Evolutionary conservation across 23 red algal species (phyloP).

Genomic region (Gracilaria caudata): DNA sequence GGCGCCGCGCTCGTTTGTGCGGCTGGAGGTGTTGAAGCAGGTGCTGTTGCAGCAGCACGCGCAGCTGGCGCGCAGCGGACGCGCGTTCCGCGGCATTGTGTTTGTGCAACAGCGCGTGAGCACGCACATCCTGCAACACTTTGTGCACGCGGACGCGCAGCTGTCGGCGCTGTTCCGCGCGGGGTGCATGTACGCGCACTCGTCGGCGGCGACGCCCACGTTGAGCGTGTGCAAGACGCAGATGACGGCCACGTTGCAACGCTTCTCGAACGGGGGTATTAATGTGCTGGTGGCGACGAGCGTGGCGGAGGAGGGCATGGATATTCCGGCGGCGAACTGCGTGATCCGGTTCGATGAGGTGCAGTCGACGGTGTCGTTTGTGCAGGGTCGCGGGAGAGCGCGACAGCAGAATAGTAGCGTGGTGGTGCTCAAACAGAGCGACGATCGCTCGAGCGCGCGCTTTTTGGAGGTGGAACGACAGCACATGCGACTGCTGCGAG

Average conservation of each 20-base stretch:
- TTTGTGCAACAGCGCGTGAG: conserved; percentile 49
- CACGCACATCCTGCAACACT: conserved; percentile 50
- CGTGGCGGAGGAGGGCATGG: conserved; percentile 65
- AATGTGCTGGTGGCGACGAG: conserved; percentile 45
- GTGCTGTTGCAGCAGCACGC: conserved; percentile 12
- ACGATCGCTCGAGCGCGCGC: not conserved
- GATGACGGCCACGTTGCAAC: not conserved
- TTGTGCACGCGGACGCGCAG: conserved; percentile 8
- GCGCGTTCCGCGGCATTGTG: conserved; percentile 40
- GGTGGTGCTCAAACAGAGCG: conserved; percentile 24
- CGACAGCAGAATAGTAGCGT: conserved; percentile 14
- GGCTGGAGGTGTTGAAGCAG: conserved; percentile 10
- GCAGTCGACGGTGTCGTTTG: conserved; percentile 37
- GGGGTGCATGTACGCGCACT: conserved; percentile 39
- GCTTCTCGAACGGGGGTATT: conserved; percentile 13
- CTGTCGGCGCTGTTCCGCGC: not conserved
- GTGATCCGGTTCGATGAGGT: conserved; percentile 40
- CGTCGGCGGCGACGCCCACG: conserved; percentile 21
- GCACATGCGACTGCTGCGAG: conserved; percentile 5
- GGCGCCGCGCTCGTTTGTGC: not conserved
- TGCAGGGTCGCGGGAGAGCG: conserved; percentile 29
- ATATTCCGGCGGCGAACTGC: conserved; percentile 60
- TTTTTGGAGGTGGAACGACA: conserved; percentile 21
- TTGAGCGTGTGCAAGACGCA: conserved; percentile 42
- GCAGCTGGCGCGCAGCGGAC: not conserved